Evolutionary conservation across 73 alveolate genomes (phyloP), one percentile per base, ranked within the genome.

Genomic region (Paramecium octaurelia): DNA sequence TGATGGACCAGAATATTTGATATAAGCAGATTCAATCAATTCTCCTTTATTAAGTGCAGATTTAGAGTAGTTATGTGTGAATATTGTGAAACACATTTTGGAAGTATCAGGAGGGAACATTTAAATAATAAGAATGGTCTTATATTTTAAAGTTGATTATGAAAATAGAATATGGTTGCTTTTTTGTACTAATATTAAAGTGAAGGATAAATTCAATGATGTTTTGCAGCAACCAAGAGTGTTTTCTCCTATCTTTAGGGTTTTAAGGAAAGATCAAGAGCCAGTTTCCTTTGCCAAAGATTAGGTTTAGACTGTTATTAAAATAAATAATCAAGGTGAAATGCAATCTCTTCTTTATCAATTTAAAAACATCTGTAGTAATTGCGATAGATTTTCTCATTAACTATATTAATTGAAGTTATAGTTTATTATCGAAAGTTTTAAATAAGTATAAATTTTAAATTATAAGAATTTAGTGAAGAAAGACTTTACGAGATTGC

Each of bases 1-100:
- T 86, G 98, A 95, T 85, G 97, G 98, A 16, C 95, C 96, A 12
- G 98, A 95, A 75, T 96, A 94, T 92, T 70, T 84, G 38, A 86
- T 93, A 18, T 44, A 68, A 24, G 29, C 60, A 46, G 98, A 95
- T 40, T 87, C 96, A 34, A 92, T 95, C 4, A 95, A 93, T 73
- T 93, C 97, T 1, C 98, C 97, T 8, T 87, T 93, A 23, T 88
- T 95, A 10, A 95, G 96, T 24, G 80, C 93, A 86, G 96, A 95
- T 80, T 71, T 94, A 12, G 93, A 94, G 35, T 86, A 93, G 64
- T 92, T 93, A 36, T 95, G 98, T 86, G 85, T 85, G 23, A 83
- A 84, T 42, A 94, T 95, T 46, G 96, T 94, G 0, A 93, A 90
- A 54, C 98, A 95, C 85, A 75, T 95, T 6, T 94, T 92, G 80